A percentile compares a stretch with the other conserved stretches of the same genome.
phyloP scores from a whole-genome alignment of 2,329 filamentous ascomycete genomes.

The Trichophyton equinum region DNA sequence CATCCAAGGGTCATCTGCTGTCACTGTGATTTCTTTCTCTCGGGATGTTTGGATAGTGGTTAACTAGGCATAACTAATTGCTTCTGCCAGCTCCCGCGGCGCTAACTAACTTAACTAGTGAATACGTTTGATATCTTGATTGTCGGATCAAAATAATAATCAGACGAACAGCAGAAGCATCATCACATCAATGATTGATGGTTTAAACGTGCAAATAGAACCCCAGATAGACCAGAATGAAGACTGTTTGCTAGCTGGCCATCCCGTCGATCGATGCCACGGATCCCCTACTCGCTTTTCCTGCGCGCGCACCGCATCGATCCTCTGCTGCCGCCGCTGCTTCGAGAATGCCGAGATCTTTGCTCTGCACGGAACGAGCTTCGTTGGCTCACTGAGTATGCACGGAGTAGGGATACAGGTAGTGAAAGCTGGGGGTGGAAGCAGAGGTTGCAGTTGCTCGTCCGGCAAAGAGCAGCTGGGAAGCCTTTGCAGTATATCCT shows the following conservation, averaged over 20 bases:
- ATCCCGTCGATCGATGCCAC: slow-evolving; percentile 28
- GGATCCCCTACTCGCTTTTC: slow-evolving; percentile 28
- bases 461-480: slow-evolving; percentile 41
- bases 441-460: slow-evolving; percentile 18
- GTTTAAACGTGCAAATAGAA: too few species aligned
- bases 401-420: slow-evolving; percentile 10
- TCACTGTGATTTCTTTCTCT: too few species aligned
- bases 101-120: too few species aligned
- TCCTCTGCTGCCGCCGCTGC: slow-evolving; percentile 29
- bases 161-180: too few species aligned
- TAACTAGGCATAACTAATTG: too few species aligned
- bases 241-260: background rate
- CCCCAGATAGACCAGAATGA: background rate
- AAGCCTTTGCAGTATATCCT: slow-evolving; percentile 82
- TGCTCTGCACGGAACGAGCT: slow-evolving; percentile 35
- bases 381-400: slow-evolving; percentile 35
- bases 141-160: too few species aligned
- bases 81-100: too few species aligned
- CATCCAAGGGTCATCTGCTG: too few species aligned
- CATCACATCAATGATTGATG: too few species aligned
- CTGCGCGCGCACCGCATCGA: slow-evolving; percentile 25
- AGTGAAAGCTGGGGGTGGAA: background rate
- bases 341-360: slow-evolving; percentile 34
- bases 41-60: too few species aligned
- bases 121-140: too few species aligned